Evolutionary conservation across 192 early-diverging fungal species (phyloP), one percentile per base, ranked within the genome.

Genomic region (Nowakowskiella sp.): DNA sequence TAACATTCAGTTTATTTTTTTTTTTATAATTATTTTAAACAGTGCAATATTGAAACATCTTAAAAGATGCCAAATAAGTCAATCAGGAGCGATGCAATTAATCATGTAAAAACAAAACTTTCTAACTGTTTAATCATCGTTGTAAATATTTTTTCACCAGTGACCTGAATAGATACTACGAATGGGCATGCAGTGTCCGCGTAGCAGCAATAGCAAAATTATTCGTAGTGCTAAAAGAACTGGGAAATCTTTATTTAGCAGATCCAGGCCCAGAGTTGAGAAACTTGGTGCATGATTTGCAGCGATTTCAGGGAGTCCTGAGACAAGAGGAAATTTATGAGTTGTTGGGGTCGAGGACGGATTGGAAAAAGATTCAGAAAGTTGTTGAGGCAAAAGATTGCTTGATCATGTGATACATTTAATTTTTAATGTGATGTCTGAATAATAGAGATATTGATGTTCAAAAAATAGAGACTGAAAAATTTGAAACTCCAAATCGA

Each of bases 51-150:
- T 80, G 49, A 89, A 93, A 46, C 85, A 94, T 66, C 66, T 98
- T 25, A 85, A 85, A 47, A 65, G 77, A 47, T 86, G 82, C 51
- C 83, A 82, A 29, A 82, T 98, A 26, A 87, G 79, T 21, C 82
- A 85, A 42, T 69, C 80, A 4, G 94, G 94, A 6, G 91, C 90
- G 0, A 86, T 93, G 57, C 91, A 91, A 65, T 79, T 95, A 23
- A 93, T 96, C 42, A 70, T 73, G 82, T 84, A 51, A 2, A 31
- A 0, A 0, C 1, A 54, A 1, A 23, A 48, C 16, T 51, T 29
- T 42, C 26, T 19, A 1, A 50, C 69, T 16, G 10, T 57, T 51
- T 29, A 1, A 45, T 21, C 47, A 1, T 42, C 10, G 27, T 26
- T 28, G 24, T 60, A 52, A 28, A 36, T 44, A 16, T 34, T 32